A percentile compares a stretch with the other conserved stretches of the same genome.
Conservation (phyloP, 192 early-diverging fungal species). For the Podila verticillata region DNA sequence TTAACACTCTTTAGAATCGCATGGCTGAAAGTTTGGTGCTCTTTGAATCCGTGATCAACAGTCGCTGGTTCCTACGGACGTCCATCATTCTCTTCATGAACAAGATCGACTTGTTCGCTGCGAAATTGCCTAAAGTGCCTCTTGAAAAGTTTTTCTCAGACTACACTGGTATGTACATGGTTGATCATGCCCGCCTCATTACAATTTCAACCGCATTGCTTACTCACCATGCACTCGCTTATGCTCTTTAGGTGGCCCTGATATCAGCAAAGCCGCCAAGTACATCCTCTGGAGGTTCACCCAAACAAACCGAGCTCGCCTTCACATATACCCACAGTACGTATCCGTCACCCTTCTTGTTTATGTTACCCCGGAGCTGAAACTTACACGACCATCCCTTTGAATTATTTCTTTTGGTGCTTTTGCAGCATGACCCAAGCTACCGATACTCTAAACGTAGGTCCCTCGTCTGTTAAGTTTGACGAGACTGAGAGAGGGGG, state of each 20-base stretch:
- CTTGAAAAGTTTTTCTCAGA: conserved; percentile 89
- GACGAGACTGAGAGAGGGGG: not conserved
- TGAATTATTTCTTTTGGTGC: not conserved
- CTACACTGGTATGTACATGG: conserved; percentile 63
- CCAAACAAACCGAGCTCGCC: conserved; percentile 78
- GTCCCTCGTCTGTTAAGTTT: not conserved
- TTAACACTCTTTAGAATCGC: conserved; percentile 72
- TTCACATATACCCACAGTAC: conserved; percentile 85
- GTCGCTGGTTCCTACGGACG: conserved; percentile 91
- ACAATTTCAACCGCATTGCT: not conserved
- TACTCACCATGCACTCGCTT: not conserved
- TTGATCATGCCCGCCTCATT: not conserved
- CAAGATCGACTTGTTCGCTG: conserved; percentile 90
- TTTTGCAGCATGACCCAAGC: conserved; percentile 81
- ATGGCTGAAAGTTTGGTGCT: conserved; percentile 91
- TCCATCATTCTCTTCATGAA: conserved; percentile 95
- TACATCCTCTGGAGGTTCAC: conserved; percentile 91
- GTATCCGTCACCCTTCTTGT: conserved; percentile 6
- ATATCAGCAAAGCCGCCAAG: conserved; percentile 83
- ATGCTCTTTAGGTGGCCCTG: conserved; percentile 45
- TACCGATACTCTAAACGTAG: conserved; percentile 88
- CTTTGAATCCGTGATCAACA: conserved; percentile 93
- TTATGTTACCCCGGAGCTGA: no score
- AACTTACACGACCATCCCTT: no score
- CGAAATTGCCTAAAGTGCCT: conserved; percentile 81